Conservation (phyloP, 192 early-diverging fungal species). For the Geranomyces variabilis region DNA sequence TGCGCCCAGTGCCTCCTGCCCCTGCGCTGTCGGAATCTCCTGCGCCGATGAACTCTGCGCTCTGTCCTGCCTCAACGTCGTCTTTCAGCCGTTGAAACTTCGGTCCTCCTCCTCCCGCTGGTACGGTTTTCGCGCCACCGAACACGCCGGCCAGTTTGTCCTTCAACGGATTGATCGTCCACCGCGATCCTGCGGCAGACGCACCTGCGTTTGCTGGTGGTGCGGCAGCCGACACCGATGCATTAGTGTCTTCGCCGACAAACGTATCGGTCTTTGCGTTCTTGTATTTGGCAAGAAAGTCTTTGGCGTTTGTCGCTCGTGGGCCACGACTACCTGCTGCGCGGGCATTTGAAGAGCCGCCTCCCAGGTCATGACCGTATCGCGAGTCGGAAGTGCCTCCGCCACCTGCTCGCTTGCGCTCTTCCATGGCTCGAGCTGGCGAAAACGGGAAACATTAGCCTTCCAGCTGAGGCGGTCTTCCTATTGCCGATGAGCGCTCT, state of each 20-base stretch:
- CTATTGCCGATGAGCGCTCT: not conserved
- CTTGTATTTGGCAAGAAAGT: conserved; percentile 44
- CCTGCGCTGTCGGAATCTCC: not conserved
- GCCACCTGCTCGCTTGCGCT: conserved; percentile 20
- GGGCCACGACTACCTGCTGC: conserved; percentile 2
- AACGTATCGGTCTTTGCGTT: not conserved
- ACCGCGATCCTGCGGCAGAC: not conserved
- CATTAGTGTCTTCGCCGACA: not conserved
- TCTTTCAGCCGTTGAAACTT: conserved; percentile 26
- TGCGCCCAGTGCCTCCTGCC: not conserved
- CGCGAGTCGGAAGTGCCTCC: not conserved
- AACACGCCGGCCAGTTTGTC: not conserved
- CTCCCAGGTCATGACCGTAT: not conserved
- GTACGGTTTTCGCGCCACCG: not conserved
- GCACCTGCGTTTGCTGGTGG: not conserved
- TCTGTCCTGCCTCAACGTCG: conserved; percentile 6
- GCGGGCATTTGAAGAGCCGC: conserved; percentile 8
- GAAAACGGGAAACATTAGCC: not conserved
- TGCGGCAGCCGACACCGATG: not conserved
- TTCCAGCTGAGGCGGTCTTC: not conserved
- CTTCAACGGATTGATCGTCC: conserved; percentile 21
- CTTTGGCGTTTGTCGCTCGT: conserved; percentile 28
- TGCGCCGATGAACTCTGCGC: not conserved
- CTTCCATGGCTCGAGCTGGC: conserved; percentile 29
- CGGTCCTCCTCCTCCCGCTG: not conserved